phyloP scores from a whole-genome alignment of 2,329 filamentous ascomycete genomes.

The Aurifilum marmelostoma region DNA sequence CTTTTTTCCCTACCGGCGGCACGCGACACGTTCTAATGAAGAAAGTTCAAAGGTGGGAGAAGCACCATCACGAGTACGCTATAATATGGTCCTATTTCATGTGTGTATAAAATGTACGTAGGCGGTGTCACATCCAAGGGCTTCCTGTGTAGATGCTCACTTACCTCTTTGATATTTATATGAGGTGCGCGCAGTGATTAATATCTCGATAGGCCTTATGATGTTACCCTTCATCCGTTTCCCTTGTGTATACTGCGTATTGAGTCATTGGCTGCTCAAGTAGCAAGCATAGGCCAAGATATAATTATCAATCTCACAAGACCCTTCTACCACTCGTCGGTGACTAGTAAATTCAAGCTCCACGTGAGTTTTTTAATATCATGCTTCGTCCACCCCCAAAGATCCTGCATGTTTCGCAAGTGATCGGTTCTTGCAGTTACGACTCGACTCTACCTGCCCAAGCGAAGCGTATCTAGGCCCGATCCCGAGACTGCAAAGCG shows the following conservation, averaged over 20 bases:
- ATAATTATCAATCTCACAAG: no score
- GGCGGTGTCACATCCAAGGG: not conserved
- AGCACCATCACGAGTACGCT: no score
- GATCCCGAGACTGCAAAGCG: slow-evolving; percentile 6
- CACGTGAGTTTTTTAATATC: no score
- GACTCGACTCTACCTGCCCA: not conserved
- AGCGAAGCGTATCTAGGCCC: not conserved
- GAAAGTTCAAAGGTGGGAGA: slow-evolving; percentile 3
- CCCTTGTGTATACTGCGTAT: not conserved
- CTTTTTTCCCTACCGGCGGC: not conserved
- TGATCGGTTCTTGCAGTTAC: not conserved
- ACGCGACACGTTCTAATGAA: slow-evolving; percentile 16
- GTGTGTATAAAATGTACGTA: slow-evolving; percentile 6
- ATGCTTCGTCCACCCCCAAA: no score
- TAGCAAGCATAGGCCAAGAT: not conserved
- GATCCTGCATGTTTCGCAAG: not conserved
- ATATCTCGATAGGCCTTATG: not conserved
- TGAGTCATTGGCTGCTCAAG: not conserved
- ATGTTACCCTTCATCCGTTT: not conserved
- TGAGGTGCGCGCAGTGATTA: not conserved
- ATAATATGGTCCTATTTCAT: no score
- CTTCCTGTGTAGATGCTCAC: not conserved
- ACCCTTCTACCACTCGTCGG: not conserved
- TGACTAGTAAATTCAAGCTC: not conserved
- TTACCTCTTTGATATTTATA: not conserved